These are phyloP conservation scores for Trichosporon sp. DNA, from an alignment of 1,284 basidiomycete genomes.

Conservation along the genomic window DNA sequence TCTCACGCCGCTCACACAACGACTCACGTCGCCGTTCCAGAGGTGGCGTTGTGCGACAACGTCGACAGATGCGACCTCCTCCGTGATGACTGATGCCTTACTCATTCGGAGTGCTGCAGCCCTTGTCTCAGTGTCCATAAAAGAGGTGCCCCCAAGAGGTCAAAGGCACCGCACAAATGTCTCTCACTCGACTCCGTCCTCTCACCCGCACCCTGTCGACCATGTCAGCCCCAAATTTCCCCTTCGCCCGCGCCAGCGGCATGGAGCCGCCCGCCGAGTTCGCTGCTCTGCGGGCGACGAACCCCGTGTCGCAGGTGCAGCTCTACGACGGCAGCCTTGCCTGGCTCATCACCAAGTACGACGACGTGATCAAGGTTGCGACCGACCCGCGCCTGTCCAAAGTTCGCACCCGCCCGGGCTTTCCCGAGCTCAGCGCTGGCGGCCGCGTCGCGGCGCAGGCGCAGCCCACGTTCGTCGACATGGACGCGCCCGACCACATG, in stretches of 20 bases:
- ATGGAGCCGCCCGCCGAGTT: constrained; percentile 17
- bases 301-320: constrained; percentile 11
- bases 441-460: constrained; percentile 15
- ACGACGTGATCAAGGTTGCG: constrained; percentile 10
- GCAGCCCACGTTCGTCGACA: constrained; percentile 17
- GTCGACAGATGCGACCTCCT: neutral
- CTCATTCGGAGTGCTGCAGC: neutral
- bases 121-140: neutral
- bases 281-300: constrained; percentile 5
- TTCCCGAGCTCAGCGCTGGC: constrained; percentile 19
- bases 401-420: constrained; percentile 15
- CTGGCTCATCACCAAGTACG: constrained; percentile 19
- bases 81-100: neutral
- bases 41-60: neutral
- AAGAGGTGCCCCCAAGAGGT: neutral
- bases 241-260: constrained; percentile 13
- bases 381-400: constrained; percentile 15
- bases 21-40: too few species aligned
- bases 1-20: neutral
- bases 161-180: neutral
- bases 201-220: neutral
- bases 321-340: constrained; percentile 10
- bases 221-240: constrained; percentile 1
- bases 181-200: neutral
- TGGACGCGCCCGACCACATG: constrained; percentile 18